Conservation (phyloP, 257 asterid species). For the Nicotiana attenuata region DNA sequence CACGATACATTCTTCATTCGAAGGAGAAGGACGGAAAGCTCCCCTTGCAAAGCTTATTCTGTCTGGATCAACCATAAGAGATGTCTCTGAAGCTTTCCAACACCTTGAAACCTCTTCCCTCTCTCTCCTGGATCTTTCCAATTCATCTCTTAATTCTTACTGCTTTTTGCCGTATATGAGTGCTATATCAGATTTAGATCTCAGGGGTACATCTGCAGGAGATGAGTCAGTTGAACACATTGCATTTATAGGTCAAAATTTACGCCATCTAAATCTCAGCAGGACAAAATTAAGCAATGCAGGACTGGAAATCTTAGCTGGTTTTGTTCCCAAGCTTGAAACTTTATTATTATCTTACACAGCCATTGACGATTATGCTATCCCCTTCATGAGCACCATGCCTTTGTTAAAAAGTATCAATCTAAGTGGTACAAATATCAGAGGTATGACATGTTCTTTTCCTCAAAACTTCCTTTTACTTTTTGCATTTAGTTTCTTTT, state of each 20-base stretch:
- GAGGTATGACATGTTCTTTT: slow-evolving; percentile 40
- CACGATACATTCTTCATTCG: slow-evolving; percentile 49
- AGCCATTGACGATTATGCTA: slow-evolving; percentile 48
- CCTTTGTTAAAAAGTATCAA: slow-evolving; percentile 54
- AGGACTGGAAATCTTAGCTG: slow-evolving; percentile 65
- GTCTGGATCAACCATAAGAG: slow-evolving; percentile 51
- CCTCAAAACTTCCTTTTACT: neutral
- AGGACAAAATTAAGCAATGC: slow-evolving; percentile 59
- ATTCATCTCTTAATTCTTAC: slow-evolving; percentile 45
- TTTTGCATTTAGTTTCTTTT: neutral
- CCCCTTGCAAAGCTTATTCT: slow-evolving; percentile 47
- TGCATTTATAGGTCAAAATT: slow-evolving; percentile 44
- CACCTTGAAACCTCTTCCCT: slow-evolving; percentile 44
- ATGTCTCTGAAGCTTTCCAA: slow-evolving; percentile 43
- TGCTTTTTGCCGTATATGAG: slow-evolving; percentile 50
- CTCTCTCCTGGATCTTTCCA: slow-evolving; percentile 56
- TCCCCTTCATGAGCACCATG: slow-evolving; percentile 63
- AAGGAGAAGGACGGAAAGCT: slow-evolving; percentile 48
- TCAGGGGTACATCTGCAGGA: slow-evolving; percentile 42
- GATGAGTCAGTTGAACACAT: slow-evolving; percentile 56
- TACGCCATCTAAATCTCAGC: slow-evolving; percentile 62
- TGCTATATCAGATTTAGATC: slow-evolving; percentile 56
- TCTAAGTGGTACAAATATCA: slow-evolving; percentile 55
- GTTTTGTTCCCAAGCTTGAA: slow-evolving; percentile 72
- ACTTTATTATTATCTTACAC: slow-evolving; percentile 58